Percentiles rank a stretch among this genome's conserved stretches.
These are phyloP conservation scores for Meyerozyma athensensis DNA, from an alignment of 1,139 yeast species.

Conservation along the genomic window DNA sequence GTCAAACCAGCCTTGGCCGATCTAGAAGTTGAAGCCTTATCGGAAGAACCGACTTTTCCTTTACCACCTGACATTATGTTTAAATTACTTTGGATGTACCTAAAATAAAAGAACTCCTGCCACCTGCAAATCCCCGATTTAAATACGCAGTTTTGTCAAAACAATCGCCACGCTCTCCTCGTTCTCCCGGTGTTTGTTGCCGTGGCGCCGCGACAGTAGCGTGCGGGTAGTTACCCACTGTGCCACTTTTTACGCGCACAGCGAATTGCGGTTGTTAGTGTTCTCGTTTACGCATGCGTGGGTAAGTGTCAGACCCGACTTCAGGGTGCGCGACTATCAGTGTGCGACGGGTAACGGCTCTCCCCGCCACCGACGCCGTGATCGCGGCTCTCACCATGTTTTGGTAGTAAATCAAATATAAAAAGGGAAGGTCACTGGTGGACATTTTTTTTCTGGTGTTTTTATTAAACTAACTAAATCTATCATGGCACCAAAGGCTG, in stretches of 20 bases:
- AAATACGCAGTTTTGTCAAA: conserved; percentile 1
- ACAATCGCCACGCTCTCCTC: neutral
- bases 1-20: conserved; percentile 52
- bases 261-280: conserved; percentile 3
- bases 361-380: conserved; percentile 4
- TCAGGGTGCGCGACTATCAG: neutral
- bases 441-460: conserved; percentile 10
- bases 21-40: conserved; percentile 51
- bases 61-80: conserved; percentile 47
- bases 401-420: neutral
- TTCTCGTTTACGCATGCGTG: conserved; percentile 8
- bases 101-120: conserved; percentile 7
- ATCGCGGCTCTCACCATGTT: neutral
- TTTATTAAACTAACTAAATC: conserved; percentile 15
- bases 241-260: conserved; percentile 11
- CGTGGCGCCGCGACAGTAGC: neutral
- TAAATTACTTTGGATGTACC: conserved; percentile 10
- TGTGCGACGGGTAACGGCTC: conserved; percentile 1
- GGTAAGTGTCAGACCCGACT: conserved; percentile 7
- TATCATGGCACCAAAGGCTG: conserved; percentile 94
- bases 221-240: conserved; percentile 7
- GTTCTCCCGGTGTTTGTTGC: conserved; percentile 1
- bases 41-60: conserved; percentile 51
- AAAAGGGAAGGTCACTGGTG: conserved; percentile 2
- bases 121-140: conserved; percentile 3